Percentiles rank a stretch among this genome's conserved stretches.
These are phyloP conservation scores for Rosa multiflora DNA, from an alignment of 306 rosid genomes.

Conservation along the genomic window DNA sequence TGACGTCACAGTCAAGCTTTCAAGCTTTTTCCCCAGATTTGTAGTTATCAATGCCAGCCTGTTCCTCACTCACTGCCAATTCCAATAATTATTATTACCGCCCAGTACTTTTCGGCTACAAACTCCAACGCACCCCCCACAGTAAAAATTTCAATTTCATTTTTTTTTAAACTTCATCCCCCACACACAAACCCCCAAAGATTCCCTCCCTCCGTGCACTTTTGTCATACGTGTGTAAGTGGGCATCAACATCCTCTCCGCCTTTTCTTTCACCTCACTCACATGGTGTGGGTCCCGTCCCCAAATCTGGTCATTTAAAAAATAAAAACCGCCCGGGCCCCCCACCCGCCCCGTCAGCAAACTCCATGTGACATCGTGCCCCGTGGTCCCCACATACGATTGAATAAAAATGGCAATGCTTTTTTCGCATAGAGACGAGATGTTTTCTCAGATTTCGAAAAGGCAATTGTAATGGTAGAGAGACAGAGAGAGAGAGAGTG, in stretches of 20 bases:
- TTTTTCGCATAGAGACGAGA: constrained; percentile 34
- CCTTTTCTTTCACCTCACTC: constrained; percentile 21
- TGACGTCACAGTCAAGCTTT: constrained; percentile 3
- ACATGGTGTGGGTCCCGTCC: constrained; percentile 77
- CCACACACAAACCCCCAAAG: constrained; percentile 48
- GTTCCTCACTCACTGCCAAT: not conserved
- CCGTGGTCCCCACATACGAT: constrained; percentile 36
- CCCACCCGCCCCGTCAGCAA: constrained; percentile 40
- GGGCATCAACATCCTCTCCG: constrained; percentile 42
- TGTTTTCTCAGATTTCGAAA: too few species aligned
- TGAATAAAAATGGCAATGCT: not conserved
- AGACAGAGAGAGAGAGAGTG: not conserved
- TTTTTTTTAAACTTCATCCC: not conserved
- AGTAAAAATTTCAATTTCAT: not conserved
- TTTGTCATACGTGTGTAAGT: constrained; percentile 72
- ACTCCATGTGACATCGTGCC: constrained; percentile 59
- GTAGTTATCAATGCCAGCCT: constrained; percentile 1
- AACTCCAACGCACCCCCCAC: not conserved
- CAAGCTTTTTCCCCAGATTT: not conserved
- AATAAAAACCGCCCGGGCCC: constrained; percentile 37
- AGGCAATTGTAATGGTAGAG: too few species aligned
- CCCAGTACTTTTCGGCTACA: not conserved
- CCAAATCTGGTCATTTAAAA: constrained; percentile 48
- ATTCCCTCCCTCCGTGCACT: constrained; percentile 56
- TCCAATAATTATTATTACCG: not conserved